These are phyloP conservation scores for Alternaria rosae DNA, from an alignment of 2,329 filamentous ascomycete species.

Conservation along the genomic window DNA sequence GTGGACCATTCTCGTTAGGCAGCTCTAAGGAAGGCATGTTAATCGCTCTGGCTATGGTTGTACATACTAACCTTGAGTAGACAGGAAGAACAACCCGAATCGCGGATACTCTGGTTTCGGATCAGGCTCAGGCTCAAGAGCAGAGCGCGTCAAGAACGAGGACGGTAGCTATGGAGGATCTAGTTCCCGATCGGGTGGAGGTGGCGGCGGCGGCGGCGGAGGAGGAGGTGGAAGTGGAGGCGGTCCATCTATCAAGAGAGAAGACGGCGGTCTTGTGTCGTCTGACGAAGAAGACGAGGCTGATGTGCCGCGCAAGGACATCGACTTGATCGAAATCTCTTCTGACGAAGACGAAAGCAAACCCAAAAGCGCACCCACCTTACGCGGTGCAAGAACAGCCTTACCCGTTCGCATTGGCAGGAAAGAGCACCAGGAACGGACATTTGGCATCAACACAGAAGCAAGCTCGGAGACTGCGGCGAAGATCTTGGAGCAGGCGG, in stretches of 20 bases:
- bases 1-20: conserved; percentile 53
- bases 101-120: conserved; percentile 34
- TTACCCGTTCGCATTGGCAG: conserved; percentile 64
- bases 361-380: conserved; percentile 25
- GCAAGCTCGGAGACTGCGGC: conserved; percentile 57
- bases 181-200: conserved; percentile 22
- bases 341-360: conserved; percentile 59
- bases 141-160: conserved; percentile 42
- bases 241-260: conserved; percentile 30
- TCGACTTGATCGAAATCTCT: conserved; percentile 67
- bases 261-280: conserved; percentile 54
- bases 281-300: conserved; percentile 60
- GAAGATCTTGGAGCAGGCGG: conserved; percentile 47
- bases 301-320: conserved; percentile 57
- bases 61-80: conserved; percentile 22
- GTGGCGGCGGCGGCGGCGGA: conserved; percentile 14
- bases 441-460: conserved; percentile 62
- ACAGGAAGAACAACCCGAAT: conserved; percentile 27
- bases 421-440: conserved; percentile 63
- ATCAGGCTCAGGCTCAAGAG: conserved; percentile 40
- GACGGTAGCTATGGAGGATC: conserved; percentile 31
- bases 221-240: conserved; percentile 19
- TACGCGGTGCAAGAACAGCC: conserved; percentile 31
- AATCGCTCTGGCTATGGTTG: not conserved
- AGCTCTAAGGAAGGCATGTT: conserved; percentile 37